A percentile compares a stretch with the other conserved stretches of the same genome.
Conservation (phyloP, 108 stramenopile species). For the Bacterosira constricta region DNA sequence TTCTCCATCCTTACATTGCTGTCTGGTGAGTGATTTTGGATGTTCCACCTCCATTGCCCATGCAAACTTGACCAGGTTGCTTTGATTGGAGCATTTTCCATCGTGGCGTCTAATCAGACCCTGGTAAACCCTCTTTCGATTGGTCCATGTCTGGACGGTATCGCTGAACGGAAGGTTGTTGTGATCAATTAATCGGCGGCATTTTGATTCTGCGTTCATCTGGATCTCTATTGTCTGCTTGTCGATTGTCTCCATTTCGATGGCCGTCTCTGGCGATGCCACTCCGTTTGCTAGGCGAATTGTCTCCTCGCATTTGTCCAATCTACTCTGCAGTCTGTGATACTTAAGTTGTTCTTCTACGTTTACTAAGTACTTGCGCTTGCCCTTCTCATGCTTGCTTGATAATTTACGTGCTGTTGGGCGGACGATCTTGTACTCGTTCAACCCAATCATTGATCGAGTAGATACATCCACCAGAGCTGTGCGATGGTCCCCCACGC, state of each 20-base stretch:
- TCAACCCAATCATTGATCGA: background rate
- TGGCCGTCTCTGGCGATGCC: too few relatives aligned
- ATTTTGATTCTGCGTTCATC: background rate
- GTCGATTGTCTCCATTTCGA: background rate
- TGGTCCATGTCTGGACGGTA: background rate
- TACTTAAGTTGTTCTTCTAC: background rate
- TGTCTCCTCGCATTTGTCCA: background rate
- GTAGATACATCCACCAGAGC: background rate
- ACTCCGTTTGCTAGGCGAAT: background rate
- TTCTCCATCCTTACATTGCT: background rate
- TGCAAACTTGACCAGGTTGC: background rate
- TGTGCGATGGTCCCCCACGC: background rate
- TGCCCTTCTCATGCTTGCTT: background rate
- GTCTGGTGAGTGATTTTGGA: background rate
- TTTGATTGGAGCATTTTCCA: background rate
- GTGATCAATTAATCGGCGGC: background rate
- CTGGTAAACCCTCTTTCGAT: background rate
- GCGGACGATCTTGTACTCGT: background rate
- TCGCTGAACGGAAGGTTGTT: background rate
- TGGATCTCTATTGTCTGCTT: background rate
- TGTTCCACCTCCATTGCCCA: background rate
- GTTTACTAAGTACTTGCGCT: background rate
- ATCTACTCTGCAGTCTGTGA: background rate
- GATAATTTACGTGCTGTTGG: background rate
- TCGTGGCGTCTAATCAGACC: background rate